A percentile compares a stretch with the other conserved stretches of the same genome.
Conservation (phyloP, 768 basidiomycete genomes). For the Phylloporus sp. region DNA sequence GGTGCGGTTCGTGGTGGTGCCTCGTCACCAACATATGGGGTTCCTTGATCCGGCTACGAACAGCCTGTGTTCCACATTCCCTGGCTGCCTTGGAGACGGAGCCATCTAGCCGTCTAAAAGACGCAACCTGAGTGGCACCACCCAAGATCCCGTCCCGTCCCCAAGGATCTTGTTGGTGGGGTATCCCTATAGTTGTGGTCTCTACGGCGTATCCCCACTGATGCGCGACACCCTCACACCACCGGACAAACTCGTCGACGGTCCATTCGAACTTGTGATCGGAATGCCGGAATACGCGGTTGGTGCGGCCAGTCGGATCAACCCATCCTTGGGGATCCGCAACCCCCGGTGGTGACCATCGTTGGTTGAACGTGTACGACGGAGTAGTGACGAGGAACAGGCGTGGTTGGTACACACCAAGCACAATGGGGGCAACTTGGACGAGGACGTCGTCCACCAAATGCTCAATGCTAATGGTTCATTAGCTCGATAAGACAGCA, state of each 20-base stretch:
- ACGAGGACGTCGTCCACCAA: constrained; percentile 53
- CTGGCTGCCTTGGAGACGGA: constrained; percentile 31
- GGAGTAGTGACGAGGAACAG: constrained; percentile 79
- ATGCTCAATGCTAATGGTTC: constrained; percentile 66
- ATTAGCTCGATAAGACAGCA: constrained; percentile 2
- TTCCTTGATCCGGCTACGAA: constrained; percentile 7
- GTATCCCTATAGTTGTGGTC: constrained; percentile 52
- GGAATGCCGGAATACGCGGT: constrained; percentile 68
- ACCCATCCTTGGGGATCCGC: constrained; percentile 45
- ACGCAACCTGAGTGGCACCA: constrained; percentile 63
- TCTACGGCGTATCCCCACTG: constrained; percentile 74
- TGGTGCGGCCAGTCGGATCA: constrained; percentile 74
- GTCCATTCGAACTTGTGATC: constrained; percentile 95
- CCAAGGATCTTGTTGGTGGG: constrained; percentile 62
- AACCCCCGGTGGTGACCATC: constrained; percentile 56
- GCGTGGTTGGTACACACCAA: constrained; percentile 74
- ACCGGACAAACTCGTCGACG: constrained; percentile 57
- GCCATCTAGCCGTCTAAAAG: constrained; percentile 49
- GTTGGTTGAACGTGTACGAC: constrained; percentile 75
- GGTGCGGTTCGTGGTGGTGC: constrained; percentile 50
- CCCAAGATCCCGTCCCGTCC: constrained; percentile 61
- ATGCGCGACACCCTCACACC: constrained; percentile 52
- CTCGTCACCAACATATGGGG: constrained; percentile 45
- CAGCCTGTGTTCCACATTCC: constrained; percentile 4
- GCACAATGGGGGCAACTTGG: constrained; percentile 61